Evolutionary conservation across 192 early-diverging fungal genomes (phyloP).

Genomic region (Neocallimastix lanati): DNA sequence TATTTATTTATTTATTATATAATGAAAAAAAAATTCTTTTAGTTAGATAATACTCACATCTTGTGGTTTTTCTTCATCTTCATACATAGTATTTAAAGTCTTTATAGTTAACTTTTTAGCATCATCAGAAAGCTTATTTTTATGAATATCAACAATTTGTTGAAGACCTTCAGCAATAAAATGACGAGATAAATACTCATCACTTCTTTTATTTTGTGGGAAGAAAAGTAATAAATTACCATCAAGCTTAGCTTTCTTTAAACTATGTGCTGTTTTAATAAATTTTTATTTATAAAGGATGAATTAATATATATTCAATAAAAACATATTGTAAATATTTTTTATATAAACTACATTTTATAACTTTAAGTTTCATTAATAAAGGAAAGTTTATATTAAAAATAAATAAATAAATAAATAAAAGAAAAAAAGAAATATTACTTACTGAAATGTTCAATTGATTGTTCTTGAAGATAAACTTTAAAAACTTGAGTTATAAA

Average conservation of each 20-base stretch:
- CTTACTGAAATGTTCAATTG: conserved; percentile 44
- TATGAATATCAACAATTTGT: conserved; percentile 63
- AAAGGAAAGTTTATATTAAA: too few species aligned
- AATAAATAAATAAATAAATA: too few species aligned
- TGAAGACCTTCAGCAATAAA: conserved; percentile 88
- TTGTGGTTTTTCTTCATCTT: conserved; percentile 22
- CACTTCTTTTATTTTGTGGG: conserved; percentile 74
- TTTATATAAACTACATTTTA: too few species aligned
- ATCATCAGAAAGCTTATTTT: conserved; percentile 44
- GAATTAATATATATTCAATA: too few species aligned
- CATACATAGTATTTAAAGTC: conserved; percentile 38
- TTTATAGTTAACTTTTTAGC: conserved; percentile 45
- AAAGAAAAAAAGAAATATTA: too few species aligned
- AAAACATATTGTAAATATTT: too few species aligned
- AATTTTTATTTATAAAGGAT: too few species aligned
- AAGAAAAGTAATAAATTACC: conserved; percentile 70
- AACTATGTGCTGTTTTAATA: conserved; percentile 22
- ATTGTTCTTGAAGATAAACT: conserved; percentile 56
- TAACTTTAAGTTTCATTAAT: too few species aligned
- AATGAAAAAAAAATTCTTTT: too few species aligned
- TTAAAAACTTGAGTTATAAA: conserved; percentile 73
- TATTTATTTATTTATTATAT: too few species aligned
- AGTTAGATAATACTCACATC: conserved; percentile 33
- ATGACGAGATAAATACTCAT: conserved; percentile 73
- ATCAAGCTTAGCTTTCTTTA: conserved; percentile 55